Base-by-base conservation (phyloP, 495 filamentous ascomycete species). In the Opeltia flavorubescens region DNA sequence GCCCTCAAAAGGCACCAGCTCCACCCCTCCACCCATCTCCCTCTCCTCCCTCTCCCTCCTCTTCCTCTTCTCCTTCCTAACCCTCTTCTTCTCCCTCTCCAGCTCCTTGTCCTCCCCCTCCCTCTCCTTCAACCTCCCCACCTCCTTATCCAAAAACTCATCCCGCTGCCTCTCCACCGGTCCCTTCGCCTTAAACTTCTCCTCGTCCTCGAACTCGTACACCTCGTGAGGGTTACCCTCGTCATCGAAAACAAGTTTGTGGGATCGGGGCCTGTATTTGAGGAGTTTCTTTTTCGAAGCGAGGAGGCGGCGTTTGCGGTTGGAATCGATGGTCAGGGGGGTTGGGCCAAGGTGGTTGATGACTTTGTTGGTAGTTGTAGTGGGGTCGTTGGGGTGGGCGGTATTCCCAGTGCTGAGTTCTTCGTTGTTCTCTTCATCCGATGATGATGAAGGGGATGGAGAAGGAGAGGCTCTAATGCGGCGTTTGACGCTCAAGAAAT, bases 251-350 rank as follows among this genome's bases (percentile, higher is more conserved):
- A 95, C 68, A 5, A 95, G 64, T 55, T 86, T 93, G 38, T 71
- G 80, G 31, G 84, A 84, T 60, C 82, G 83, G 55, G 82, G 81
- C 63, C 88, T 93, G 62, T 83, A 79, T 59, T 94, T 91, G 50
- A 81, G 72, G 21, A 95, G 69, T 64, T 89, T 86, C 71, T 95
- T 94, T 70, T 95, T 95, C 23, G 86, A 93, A 47, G 81, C 84
- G 54, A 95, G 76, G 24, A 94, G 74, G 63, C 94, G 95, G 66
- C 93, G 89, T 55, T 82, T 80, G 17, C 91, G 85, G 60, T 94
- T 88, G 9, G 86, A 94, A 64, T 95, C 88, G 55, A 98, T 80
- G 44, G 91, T 62, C 15, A 95, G 66, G 13, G 80, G 71, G 15
- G 84, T 74, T 33, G 72, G 68, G 38, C 76, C 77, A 34, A 75